Conservation (phyloP, 352 stramenopile genomes). For the Pythium phragmiticola region DNA sequence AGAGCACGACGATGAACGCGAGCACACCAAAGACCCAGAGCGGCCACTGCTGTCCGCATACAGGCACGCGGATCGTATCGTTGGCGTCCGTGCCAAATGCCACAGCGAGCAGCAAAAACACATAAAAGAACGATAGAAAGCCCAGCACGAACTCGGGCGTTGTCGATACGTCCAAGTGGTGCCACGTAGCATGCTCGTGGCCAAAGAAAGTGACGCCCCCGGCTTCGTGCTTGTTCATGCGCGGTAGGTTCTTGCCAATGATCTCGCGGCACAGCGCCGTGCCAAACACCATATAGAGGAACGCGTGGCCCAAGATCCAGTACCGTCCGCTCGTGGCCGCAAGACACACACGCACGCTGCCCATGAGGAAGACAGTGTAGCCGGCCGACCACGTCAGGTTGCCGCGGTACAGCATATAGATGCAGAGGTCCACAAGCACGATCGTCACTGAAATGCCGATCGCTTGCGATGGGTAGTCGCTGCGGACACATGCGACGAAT, state of each 20-base stretch:
- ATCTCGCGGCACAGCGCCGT: constrained; percentile 80
- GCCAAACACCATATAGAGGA: constrained; percentile 80
- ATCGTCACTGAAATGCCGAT: constrained; percentile 69
- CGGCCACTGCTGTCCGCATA: constrained; percentile 69
- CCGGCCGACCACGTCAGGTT: constrained; percentile 73
- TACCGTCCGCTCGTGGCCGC: constrained; percentile 63
- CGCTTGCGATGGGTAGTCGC: constrained; percentile 53
- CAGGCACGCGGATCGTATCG: constrained; percentile 43
- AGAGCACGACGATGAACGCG: constrained; percentile 80
- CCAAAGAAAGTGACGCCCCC: constrained; percentile 85
- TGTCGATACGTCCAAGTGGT: constrained; percentile 70
- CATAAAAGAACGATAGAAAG: constrained; percentile 83
- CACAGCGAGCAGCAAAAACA: constrained; percentile 78
- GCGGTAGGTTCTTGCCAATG: constrained; percentile 74
- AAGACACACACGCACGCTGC: constrained; percentile 65
- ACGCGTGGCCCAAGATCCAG: constrained; percentile 79
- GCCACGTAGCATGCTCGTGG: constrained; percentile 57
- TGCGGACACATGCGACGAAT: constrained; percentile 54
- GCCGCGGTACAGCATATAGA: constrained; percentile 73
- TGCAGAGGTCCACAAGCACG: constrained; percentile 66
- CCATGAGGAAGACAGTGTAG: constrained; percentile 83
- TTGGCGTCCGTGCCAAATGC: constrained; percentile 64
- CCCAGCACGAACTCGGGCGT: constrained; percentile 83
- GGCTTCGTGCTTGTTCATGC: constrained; percentile 81
- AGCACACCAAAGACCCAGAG: constrained; percentile 87